Evolutionary conservation across 805 yeast genomes (phyloP), one percentile per base, ranked within the genome.

Genomic region (Cyberlindnera petersonii): DNA sequence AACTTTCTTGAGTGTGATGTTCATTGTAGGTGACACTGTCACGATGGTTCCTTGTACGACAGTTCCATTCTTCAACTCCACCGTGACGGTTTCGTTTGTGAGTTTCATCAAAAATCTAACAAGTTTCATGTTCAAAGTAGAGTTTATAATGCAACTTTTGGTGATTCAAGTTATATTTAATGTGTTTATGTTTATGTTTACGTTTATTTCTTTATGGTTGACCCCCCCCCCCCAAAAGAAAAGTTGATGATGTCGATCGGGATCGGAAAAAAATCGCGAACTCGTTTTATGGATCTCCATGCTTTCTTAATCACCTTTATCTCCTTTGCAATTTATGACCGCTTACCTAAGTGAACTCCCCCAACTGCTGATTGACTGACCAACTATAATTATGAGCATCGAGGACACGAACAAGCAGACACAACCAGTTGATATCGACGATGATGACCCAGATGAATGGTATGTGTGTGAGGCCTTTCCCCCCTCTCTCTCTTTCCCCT

Each of bases 21-120:
- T 89, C 98, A 89, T 89, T 46, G 84, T 75, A 20, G 96, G 96
- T 3, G 95, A 72, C 28, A 93, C 95, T 6, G 88, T 77, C 28
- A 83, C 77, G 19, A 91, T 68, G 11, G 89, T 85, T 0, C 98
- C 98, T 52, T 84, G 76, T 6, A 91, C 75, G 5, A 86, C 72
- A 5, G 91, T 85, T 27, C 97, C 97, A 61, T 91, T 87, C 60
- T 89, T 91, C 55, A 91, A 68, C 59, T 89, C 98, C 15, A 89
- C 84, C 37, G 91, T 88, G 2, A 91, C 91, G 35, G 87, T 80
- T 63, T 88, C 97, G 41, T 82, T 80, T 26, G 82, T 76, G 54
- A 91, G 67, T 55, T 87, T 88, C 86, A 86, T 86, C 44, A 91
- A 66, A 59, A 91, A 88, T 44, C 74, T 65, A 13, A 81, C 86